Base-by-base conservation (phyloP, 2,329 filamentous ascomycete genomes). In the Fusarium sp. region DNA sequence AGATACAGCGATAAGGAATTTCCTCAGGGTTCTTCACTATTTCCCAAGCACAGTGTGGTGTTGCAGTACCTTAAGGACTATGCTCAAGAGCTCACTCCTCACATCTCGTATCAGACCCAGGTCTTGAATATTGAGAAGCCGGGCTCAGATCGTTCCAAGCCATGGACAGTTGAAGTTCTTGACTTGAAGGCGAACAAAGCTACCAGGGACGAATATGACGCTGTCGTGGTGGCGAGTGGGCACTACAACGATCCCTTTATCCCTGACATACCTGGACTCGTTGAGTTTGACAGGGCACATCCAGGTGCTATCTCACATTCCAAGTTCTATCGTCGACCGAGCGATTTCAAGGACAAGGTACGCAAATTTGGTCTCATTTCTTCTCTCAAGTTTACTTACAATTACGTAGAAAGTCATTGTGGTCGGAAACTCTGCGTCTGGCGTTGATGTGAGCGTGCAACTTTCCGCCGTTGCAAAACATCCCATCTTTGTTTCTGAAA, bases 381-480 rank as follows among this genome's bases (percentile, higher is more conserved):
- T 17, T 20, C 4, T 24, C 8, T 3, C n/a, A 18, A 2, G 2
- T 13, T 52, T 39, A 49, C 57, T 45, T 6, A 56, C 14, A 3
- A 7, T n/a, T 28, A 86, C 3, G 71, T 89, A 91, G 79, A 90
- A 92, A 50, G 81, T 94, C 10, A 75, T 81, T 7, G 84, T 94
- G 0, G 86, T 94, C 0, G 92, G 92, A 7, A 92, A 89, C 74
- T 90, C 88, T 1, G 90, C 91, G 0, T 93, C 91, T 0, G 92
- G 91, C 3, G 80, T 92, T 36, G 92, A 95, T 71, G 90, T 94
- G 51, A 88, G 88, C 28, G 81, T 81, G 1, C 92, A 94, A 69
- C 88, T 94, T 31, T 84, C 83, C 10, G 75, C 80, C 3, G 79
- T 87, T 42, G 87, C 85, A 73, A 78, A 82, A 64, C 79, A 78